These are phyloP conservation scores for Cladosporium sp. DNA, from an alignment of 2,329 filamentous ascomycete species.

Conservation along the genomic window DNA sequence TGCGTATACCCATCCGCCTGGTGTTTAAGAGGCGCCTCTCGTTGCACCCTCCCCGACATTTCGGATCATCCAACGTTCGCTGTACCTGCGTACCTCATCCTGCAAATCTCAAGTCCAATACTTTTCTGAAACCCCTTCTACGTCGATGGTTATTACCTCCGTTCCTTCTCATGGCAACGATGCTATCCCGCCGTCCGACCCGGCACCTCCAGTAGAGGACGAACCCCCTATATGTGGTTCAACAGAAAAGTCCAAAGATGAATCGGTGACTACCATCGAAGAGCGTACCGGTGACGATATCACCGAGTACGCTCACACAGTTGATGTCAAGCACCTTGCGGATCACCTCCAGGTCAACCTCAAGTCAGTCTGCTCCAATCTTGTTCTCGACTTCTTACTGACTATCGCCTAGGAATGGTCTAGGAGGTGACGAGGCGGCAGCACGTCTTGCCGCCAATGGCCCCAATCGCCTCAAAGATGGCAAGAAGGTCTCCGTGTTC, in stretches of 20 bases:
- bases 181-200: not conserved
- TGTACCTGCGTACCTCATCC: slow-evolving; percentile 9
- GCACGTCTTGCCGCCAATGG: slow-evolving; percentile 14
- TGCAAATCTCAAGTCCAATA: not conserved
- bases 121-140: not conserved
- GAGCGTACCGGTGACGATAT: slow-evolving; percentile 5
- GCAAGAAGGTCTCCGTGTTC: slow-evolving; percentile 17
- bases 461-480: slow-evolving; percentile 18
- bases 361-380: slow-evolving; percentile 2
- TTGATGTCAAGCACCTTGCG: slow-evolving; percentile 2
- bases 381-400: not conserved
- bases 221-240: slow-evolving; percentile 13
- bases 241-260: not conserved
- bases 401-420: slow-evolving; percentile 3
- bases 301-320: slow-evolving; percentile 9
- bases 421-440: slow-evolving; percentile 9
- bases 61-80: not conserved
- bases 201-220: slow-evolving; percentile 7
- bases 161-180: slow-evolving; percentile 10
- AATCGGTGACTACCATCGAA: slow-evolving; percentile 12
- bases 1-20: not conserved
- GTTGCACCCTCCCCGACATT: not conserved
- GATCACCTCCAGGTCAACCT: slow-evolving; percentile 3
- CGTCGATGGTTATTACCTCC: slow-evolving; percentile 12
- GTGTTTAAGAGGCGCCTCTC: slow-evolving; percentile 9